These are phyloP conservation scores for Goffeauzyma gilvescens DNA, from an alignment of 768 basidiomycete species.

Conservation along the genomic window DNA sequence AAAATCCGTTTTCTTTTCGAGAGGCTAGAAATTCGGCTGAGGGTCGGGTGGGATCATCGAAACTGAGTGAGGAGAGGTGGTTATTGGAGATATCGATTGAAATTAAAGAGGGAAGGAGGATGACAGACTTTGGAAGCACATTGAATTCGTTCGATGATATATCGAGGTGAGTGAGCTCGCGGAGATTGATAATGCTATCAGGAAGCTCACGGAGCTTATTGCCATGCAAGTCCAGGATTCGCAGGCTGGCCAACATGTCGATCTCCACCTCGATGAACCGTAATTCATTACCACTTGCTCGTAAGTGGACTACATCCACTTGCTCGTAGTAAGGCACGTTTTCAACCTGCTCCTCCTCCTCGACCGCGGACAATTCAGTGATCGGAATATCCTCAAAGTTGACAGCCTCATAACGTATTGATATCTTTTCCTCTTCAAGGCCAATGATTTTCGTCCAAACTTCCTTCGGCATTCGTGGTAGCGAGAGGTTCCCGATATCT, in stretches of 20 bases:
- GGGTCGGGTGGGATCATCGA: slow-evolving; percentile 18
- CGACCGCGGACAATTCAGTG: not conserved
- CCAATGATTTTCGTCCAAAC: slow-evolving; percentile 7
- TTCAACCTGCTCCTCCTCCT: slow-evolving; percentile 4
- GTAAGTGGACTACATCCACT: slow-evolving; percentile 20
- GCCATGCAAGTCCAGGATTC: slow-evolving; percentile 21
- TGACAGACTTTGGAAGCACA: slow-evolving; percentile 16
- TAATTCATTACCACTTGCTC: slow-evolving; percentile 17
- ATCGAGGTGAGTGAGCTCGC: slow-evolving; percentile 19
- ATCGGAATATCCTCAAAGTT: too few relatives aligned
- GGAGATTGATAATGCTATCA: slow-evolving; percentile 22
- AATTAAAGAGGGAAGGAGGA: slow-evolving; percentile 22
- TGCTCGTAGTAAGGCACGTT: slow-evolving; percentile 19
- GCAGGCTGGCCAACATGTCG: slow-evolving; percentile 25
- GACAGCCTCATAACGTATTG: not conserved
- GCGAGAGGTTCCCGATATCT: slow-evolving; percentile 8
- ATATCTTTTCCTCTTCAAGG: not conserved
- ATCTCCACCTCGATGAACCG: slow-evolving; percentile 21
- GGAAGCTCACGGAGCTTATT: slow-evolving; percentile 20
- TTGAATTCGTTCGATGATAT: slow-evolving; percentile 24
- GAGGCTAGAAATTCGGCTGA: slow-evolving; percentile 19
- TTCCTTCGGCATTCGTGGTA: slow-evolving; percentile 8
- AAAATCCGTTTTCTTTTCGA: slow-evolving; percentile 5
- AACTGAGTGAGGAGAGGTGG: slow-evolving; percentile 14
- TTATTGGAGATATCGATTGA: slow-evolving; percentile 26